Conservation (phyloP, 2,329 filamentous ascomycete species). For the Xylaria sp. region DNA sequence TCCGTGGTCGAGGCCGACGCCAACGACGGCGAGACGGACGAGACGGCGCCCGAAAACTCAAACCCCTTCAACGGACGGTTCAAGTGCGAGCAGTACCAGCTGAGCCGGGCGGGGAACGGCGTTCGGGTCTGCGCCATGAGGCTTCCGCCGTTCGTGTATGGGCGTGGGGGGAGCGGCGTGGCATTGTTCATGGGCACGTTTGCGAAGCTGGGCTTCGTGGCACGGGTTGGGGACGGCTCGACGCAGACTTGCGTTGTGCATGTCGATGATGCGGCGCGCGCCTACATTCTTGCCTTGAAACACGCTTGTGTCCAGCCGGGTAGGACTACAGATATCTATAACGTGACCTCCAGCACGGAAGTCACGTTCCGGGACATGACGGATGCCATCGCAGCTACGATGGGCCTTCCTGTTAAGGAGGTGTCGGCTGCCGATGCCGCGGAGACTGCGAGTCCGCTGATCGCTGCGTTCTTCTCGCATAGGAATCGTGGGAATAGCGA, state of each 20-base stretch:
- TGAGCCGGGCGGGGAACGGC: conserved; percentile 39
- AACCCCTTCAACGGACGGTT: conserved; percentile 45
- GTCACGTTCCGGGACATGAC: conserved; percentile 47
- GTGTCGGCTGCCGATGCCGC: conserved; percentile 40
- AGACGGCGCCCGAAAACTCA: conserved; percentile 36
- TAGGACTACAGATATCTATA: conserved; percentile 51
- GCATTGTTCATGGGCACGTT: conserved; percentile 49
- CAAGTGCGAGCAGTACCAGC: conserved; percentile 48
- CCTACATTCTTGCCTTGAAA: conserved; percentile 53
- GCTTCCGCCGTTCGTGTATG: conserved; percentile 58
- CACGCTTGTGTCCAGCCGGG: conserved; percentile 40
- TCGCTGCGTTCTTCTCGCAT: conserved; percentile 22
- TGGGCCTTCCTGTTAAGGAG: conserved; percentile 25
- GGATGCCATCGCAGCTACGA: conserved; percentile 26
- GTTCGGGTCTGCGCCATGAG: conserved; percentile 53
- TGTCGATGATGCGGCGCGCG: conserved; percentile 55
- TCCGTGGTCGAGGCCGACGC: conserved; percentile 43
- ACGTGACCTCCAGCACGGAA: conserved; percentile 47
- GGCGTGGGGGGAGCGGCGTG: conserved; percentile 53
- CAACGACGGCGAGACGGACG: conserved; percentile 47
- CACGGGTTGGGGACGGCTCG: conserved; percentile 38
- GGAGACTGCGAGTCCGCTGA: conserved; percentile 15
- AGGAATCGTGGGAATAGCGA: conserved; percentile 28
- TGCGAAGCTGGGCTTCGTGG: conserved; percentile 46
- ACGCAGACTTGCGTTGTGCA: conserved; percentile 40